Percentiles rank a stretch among this genome's conserved stretches.
phyloP scores from a whole-genome alignment of 139 green algal species.

The Chlamydomonas schloesseri region DNA sequence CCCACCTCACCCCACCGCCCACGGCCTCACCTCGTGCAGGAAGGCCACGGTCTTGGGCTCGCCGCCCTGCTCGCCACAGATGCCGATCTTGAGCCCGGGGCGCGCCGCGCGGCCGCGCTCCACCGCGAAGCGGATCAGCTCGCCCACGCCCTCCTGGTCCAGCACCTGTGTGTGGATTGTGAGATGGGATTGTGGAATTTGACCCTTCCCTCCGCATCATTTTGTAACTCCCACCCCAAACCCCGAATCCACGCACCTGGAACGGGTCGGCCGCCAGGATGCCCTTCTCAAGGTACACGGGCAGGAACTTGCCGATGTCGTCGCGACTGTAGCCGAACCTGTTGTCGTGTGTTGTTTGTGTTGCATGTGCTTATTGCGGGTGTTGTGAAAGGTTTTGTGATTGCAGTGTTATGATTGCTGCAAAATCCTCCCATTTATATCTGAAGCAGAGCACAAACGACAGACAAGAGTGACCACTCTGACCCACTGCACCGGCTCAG shows the following conservation, averaged over 20 bases:
- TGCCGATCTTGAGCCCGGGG: constrained; percentile 83
- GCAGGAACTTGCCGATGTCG: constrained; percentile 91
- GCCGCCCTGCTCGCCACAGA: constrained; percentile 95
- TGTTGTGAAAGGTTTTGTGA: too few species aligned
- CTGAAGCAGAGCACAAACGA: too few species aligned
- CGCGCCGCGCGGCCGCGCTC: constrained; percentile 75
- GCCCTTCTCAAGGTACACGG: constrained; percentile 53
- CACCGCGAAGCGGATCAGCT: constrained; percentile 86
- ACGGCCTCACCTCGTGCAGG: constrained; percentile 70
- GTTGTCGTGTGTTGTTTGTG: not conserved
- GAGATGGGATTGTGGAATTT: not conserved
- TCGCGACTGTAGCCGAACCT: constrained; percentile 89
- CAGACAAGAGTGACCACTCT: too few species aligned
- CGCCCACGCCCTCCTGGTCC: constrained; percentile 86
- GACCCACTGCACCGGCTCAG: too few species aligned
- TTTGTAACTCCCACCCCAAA: too few species aligned
- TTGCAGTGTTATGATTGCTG: too few species aligned
- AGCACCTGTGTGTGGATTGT: constrained; percentile 56
- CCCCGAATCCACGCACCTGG: constrained; percentile 47
- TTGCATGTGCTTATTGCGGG: too few species aligned
- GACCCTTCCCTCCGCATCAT: too few species aligned
- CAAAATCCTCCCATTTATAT: too few species aligned
- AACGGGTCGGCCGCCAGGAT: constrained; percentile 60
- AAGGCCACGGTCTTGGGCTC: constrained; percentile 87
- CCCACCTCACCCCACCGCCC: not conserved